Evolutionary conservation across 306 rosid genomes (phyloP).

Genomic region (Dryas drummondii): DNA sequence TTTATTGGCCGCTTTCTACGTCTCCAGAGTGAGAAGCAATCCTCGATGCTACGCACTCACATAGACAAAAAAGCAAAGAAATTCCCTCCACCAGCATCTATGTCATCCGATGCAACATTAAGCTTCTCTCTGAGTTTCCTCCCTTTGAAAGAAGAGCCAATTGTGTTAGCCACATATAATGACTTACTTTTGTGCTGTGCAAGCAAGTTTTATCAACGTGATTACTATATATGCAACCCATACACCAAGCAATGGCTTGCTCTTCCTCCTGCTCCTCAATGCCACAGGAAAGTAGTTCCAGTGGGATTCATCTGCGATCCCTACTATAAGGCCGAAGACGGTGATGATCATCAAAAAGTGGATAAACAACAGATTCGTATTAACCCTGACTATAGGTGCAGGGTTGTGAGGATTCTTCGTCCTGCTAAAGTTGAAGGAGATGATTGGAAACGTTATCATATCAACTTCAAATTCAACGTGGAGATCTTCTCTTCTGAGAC

Average conservation of each 20-base stretch:
- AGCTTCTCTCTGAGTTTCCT: background rate
- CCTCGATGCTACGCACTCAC: background rate
- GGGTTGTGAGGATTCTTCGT: background rate
- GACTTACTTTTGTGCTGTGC: background rate
- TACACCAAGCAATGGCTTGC: background rate
- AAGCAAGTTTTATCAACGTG: no score
- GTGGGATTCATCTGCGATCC: slow-evolving; percentile 4
- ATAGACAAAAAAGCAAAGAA: no score
- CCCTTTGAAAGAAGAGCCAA: background rate
- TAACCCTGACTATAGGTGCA: background rate
- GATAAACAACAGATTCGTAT: background rate
- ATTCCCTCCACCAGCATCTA: background rate
- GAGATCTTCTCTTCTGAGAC: slow-evolving; percentile 3
- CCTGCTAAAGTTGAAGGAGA: background rate
- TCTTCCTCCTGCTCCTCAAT: background rate
- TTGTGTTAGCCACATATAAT: background rate
- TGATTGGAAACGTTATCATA: no score
- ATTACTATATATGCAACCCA: slow-evolving; percentile 6
- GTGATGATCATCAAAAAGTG: no score
- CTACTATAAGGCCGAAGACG: background rate
- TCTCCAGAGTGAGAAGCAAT: background rate
- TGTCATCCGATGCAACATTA: background rate
- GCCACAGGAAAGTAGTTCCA: background rate
- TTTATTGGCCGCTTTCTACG: background rate
- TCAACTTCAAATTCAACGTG: background rate